Conservation (phyloP, 2,329 filamentous ascomycete genomes). For the Fusarium aywerte region DNA sequence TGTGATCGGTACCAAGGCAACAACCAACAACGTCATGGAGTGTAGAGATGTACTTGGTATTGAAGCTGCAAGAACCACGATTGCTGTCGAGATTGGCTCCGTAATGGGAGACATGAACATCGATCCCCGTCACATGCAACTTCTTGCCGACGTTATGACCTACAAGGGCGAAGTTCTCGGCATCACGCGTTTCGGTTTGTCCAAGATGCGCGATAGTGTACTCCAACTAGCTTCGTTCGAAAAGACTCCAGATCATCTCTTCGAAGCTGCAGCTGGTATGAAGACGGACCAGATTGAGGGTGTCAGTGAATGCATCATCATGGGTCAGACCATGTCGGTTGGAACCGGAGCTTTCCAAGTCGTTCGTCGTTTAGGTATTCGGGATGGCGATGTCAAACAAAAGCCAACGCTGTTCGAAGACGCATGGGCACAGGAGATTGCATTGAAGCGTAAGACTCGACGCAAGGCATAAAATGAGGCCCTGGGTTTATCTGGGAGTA, state of each 20-base stretch:
- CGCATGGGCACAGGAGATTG: slow-evolving; percentile 59
- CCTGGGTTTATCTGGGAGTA: background rate
- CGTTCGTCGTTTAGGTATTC: slow-evolving; percentile 78
- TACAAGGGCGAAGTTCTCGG: slow-evolving; percentile 97
- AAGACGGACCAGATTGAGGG: slow-evolving; percentile 94
- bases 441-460: slow-evolving; percentile 36
- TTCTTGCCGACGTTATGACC: slow-evolving; percentile 98
- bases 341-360: slow-evolving; percentile 95
- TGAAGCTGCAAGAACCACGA: slow-evolving; percentile 90
- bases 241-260: slow-evolving; percentile 97
- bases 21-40: slow-evolving; percentile 92
- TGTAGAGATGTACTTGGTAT: slow-evolving; percentile 88
- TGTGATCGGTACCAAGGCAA: slow-evolving; percentile 79
- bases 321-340: slow-evolving; percentile 92
- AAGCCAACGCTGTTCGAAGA: slow-evolving; percentile 79
- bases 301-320: slow-evolving; percentile 96
- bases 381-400: slow-evolving; percentile 65
- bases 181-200: slow-evolving; percentile 94
- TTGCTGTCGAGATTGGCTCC: slow-evolving; percentile 84
- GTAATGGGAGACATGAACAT: slow-evolving; percentile 97
- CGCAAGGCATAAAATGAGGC: slow-evolving; percentile 23
- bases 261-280: slow-evolving; percentile 91
- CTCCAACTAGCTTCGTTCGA: slow-evolving; percentile 96
- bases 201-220: slow-evolving; percentile 95
- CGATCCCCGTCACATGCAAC: slow-evolving; percentile 96